Evolutionary conservation across 1,139 yeast species (phyloP), one percentile per base, ranked within the genome.

Genomic region (Barnettozyma hawaiiensis): DNA sequence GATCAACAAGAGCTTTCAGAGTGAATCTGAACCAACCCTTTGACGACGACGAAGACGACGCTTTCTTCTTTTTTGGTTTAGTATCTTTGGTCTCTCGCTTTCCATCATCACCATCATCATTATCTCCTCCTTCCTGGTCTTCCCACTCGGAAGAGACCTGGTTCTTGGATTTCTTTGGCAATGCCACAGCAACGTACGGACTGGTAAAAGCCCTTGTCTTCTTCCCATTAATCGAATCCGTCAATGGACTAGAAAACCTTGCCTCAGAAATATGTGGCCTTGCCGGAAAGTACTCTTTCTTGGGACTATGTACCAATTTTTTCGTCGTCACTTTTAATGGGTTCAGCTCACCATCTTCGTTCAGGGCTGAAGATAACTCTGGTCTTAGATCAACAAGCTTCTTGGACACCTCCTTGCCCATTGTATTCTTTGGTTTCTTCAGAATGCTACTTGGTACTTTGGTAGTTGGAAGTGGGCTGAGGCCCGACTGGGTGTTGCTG

Each of bases 291-390:
- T 39, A 51, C 47, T 57, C 60, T 52, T 53, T 64, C 61, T 48
- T 62, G 51, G 74, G 75, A 21, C 76, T 72, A 50, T 75, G 70
- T 21, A 69, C 55, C 15, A 73, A 70, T 39, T 45, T 42, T 40
- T 66, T 64, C 1, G 75, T 64, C 1, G 75, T 70, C 12, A 66
- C 67, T 47, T 67, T 69, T 3, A 69, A 65, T 0, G 75, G 69
- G 46, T 70, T 70, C 24, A 66, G 38, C 18, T 59, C 60, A 1
- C 66, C 68, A 31, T 59, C 53, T 12, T 51, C 46, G 16, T 60
- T 54, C 18, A 58, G 44, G 2, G 70, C 69, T n/a, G 58, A 47
- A 7, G 61, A 55, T 38, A 67, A 50, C 31, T 64, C 68, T 2
- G 71, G 73, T 43, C 61, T 66, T n/a, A 58, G 55, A 31, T 57